A percentile compares a stretch with the other conserved stretches of the same genome.
Evolutionary conservation across 371 early-diverging fungal genomes (phyloP).

Genomic region (Mucor mucedo): DNA sequence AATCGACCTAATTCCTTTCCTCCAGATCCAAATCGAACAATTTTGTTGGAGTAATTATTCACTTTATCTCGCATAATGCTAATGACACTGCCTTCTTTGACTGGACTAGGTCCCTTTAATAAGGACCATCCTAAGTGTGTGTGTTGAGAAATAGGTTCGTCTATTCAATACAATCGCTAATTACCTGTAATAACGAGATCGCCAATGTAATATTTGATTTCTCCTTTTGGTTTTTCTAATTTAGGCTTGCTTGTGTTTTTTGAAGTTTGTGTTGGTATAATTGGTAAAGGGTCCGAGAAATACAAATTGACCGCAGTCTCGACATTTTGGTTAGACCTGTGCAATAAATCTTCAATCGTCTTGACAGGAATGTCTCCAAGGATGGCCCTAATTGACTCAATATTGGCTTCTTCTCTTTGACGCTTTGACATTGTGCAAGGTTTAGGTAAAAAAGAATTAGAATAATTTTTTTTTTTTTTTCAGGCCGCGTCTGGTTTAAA

Average conservation of each 20-base stretch:
- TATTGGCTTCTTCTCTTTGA: constrained; percentile 17
- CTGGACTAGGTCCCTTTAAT: constrained; percentile 31
- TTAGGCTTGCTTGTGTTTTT: neutral
- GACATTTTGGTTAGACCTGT: constrained; percentile 28
- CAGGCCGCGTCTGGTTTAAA: too few species aligned
- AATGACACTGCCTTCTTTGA: constrained; percentile 38
- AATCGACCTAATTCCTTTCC: constrained; percentile 55
- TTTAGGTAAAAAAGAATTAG: too few species aligned
- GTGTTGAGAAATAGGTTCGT: neutral
- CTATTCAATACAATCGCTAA: neutral
- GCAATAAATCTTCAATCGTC: constrained; percentile 11
- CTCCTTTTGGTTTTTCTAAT: neutral
- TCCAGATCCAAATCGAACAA: constrained; percentile 56
- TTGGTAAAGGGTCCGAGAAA: constrained; percentile 16
- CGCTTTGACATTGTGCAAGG: constrained; percentile 14
- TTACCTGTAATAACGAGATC: constrained; percentile 40
- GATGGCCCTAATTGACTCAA: constrained; percentile 19
- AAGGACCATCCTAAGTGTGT: constrained; percentile 42
- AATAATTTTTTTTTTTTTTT: too few species aligned
- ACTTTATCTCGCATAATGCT: constrained; percentile 32
- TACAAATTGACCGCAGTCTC: constrained; percentile 31
- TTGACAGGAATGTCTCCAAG: constrained; percentile 16
- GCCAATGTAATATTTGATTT: constrained; percentile 36
- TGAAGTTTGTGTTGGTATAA: neutral
- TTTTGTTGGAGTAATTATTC: constrained; percentile 20